Conservation (phyloP, 2,329 filamentous ascomycete genomes). For the Arthrobotrys conoides region DNA sequence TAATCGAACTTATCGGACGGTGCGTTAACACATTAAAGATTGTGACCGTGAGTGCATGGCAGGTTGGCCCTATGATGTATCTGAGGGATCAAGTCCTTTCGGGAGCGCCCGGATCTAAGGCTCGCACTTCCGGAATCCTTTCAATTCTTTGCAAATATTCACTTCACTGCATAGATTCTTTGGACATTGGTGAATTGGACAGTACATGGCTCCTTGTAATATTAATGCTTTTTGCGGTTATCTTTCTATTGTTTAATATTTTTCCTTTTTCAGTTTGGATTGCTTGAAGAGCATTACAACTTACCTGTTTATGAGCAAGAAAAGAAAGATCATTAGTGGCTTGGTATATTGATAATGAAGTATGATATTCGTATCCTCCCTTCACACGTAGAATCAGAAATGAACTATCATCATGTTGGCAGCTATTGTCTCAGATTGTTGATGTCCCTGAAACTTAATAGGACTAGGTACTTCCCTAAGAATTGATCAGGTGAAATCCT, state of each 20-base stretch:
- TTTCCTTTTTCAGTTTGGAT: not conserved
- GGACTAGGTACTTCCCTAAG: too few species aligned
- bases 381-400: not conserved
- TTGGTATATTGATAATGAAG: constrained; percentile 12
- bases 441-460: too few species aligned
- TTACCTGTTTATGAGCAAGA: not conserved
- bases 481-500: too few species aligned
- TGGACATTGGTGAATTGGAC: constrained; percentile 18
- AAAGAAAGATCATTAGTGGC: not conserved
- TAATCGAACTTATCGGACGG: constrained; percentile 12
- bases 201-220: constrained; percentile 43
- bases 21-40: not conserved
- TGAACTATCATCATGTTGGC: too few species aligned
- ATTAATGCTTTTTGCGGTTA: constrained; percentile 21
- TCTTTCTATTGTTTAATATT: constrained; percentile 14
- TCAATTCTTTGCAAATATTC: constrained; percentile 60
- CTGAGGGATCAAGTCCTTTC: not conserved
- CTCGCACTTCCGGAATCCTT: not conserved
- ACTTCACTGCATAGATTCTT: constrained; percentile 34
- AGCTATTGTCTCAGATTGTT: too few species aligned
- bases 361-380: not conserved
- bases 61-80: not conserved
- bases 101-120: too few species aligned
- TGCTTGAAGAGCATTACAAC: not conserved
- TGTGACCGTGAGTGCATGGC: not conserved